Conservation (phyloP, 78 protist species). For the Chrysochromulina parva region DNA sequence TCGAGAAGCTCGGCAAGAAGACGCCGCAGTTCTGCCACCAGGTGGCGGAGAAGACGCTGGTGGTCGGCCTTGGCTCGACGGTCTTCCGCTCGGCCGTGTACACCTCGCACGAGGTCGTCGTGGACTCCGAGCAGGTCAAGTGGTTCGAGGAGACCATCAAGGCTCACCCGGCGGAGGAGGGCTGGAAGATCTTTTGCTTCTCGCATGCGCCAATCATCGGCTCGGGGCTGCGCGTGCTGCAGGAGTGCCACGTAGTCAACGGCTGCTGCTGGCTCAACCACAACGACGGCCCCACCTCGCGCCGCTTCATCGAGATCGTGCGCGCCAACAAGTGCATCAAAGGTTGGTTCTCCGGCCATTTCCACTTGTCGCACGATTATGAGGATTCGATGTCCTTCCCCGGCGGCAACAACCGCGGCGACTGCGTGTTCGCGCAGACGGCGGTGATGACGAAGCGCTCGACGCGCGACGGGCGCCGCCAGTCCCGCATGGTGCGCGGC, state of each 20-base stretch:
- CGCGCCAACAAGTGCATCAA: neutral
- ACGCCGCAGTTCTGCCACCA: neutral
- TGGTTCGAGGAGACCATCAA: constrained; percentile 20
- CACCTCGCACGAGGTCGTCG: constrained; percentile 4
- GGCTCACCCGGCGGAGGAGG: constrained; percentile 8
- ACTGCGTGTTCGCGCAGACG: constrained; percentile 16
- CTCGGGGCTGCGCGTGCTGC: constrained; percentile 32
- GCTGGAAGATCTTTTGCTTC: constrained; percentile 24
- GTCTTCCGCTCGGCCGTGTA: neutral
- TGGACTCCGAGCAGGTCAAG: neutral
- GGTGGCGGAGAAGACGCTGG: constrained; percentile 18
- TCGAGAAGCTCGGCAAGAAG: neutral
- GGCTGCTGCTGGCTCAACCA: constrained; percentile 46
- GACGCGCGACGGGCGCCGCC: neutral
- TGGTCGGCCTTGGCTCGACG: constrained; percentile 1
- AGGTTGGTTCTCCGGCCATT: constrained; percentile 42
- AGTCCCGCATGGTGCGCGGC: constrained; percentile 12
- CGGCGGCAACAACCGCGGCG: neutral
- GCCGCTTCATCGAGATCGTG: constrained; percentile 6
- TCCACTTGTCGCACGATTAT: constrained; percentile 33
- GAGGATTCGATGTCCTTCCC: constrained; percentile 20
- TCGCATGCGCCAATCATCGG: constrained; percentile 25
- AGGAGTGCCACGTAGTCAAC: constrained; percentile 13
- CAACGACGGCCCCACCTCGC: neutral
- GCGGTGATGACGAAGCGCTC: neutral